Conservation (phyloP, 2,329 filamentous ascomycete genomes). For the Verticillium zaregamsianum region DNA sequence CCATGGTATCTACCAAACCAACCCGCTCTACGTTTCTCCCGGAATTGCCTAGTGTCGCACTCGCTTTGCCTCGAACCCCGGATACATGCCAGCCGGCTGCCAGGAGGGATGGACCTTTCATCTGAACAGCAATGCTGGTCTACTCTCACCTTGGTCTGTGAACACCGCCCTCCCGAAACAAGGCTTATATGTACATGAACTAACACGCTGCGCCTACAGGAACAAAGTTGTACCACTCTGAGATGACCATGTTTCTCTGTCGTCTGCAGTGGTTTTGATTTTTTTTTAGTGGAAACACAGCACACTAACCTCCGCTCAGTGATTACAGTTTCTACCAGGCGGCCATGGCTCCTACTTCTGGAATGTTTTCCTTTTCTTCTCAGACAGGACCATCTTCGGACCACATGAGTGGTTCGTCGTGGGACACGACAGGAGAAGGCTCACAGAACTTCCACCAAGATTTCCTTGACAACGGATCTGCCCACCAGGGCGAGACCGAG, state of each 20-base stretch:
- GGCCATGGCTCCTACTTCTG: slow-evolving; percentile 44
- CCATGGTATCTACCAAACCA: neutral
- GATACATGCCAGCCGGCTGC: neutral
- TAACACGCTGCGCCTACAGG: slow-evolving; percentile 35
- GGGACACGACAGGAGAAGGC: slow-evolving; percentile 54
- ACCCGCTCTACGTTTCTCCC: neutral
- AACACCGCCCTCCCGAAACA: slow-evolving; percentile 17
- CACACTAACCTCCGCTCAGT: slow-evolving; percentile 53
- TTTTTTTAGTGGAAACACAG: slow-evolving; percentile 41
- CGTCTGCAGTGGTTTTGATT: slow-evolving; percentile 22
- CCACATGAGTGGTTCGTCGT: slow-evolving; percentile 50
- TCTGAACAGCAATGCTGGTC: neutral
- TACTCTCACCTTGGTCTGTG: slow-evolving; percentile 29
- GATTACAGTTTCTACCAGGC: slow-evolving; percentile 53
- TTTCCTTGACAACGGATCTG: slow-evolving; percentile 46
- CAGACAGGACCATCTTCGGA: slow-evolving; percentile 56
- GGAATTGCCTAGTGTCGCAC: neutral
- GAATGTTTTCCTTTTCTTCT: slow-evolving; percentile 56
- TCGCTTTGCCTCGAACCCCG: neutral
- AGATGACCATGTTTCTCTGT: slow-evolving; percentile 23
- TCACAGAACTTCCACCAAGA: slow-evolving; percentile 53
- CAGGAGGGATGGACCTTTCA: neutral
- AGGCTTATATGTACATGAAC: slow-evolving; percentile 16
- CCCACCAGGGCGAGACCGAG: slow-evolving; percentile 48
- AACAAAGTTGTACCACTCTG: slow-evolving; percentile 54